Evolutionary conservation across 2,329 filamentous ascomycete genomes (phyloP), one percentile per base, ranked within the genome.

Genomic region (Sodiomyces alkalinus): DNA sequence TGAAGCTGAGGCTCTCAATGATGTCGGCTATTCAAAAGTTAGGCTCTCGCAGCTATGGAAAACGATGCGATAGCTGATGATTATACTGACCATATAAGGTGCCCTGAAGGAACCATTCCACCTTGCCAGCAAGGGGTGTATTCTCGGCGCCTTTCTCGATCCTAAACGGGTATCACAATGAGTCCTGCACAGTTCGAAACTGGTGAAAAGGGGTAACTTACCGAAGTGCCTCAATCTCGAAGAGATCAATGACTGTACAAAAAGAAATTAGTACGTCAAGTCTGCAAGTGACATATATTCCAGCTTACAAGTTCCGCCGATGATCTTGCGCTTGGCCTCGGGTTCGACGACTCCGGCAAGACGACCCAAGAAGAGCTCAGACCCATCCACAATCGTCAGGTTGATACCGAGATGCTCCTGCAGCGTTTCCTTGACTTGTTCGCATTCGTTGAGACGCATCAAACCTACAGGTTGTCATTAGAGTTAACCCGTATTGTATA

Each of bases 251-350:
- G 28, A 46, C 34, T 38, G 18, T 30, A 10, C 11, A 5, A n/a
- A n/a, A n/a, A n/a, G n/a, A n/a, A n/a, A n/a, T n/a, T n/a, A n/a
- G n/a, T n/a, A n/a, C n/a, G n/a, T n/a, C n/a, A n/a, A n/a, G n/a
- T n/a, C n/a, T n/a, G n/a, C n/a, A n/a, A n/a, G n/a, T n/a, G n/a
- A n/a, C n/a, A n/a, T 22, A 22, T 12, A 16, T 4, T 17, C 6
- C 2, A 15, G 34, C 39, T 32, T 31, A 52, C 43, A 64, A 22
- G 69, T 80, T 37, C 64, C 69, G 31, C 85, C 86, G 36, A 94
- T 94, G 42, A 94, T 75, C 58, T 92, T 93, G 31, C 86, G 68
- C 65, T 93, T 94, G 47, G 69, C 69, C 55, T 96, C 86, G 0
- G 87, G 86, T 17, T 74, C 82, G 0, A 57, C 60, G 16, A 93